These are phyloP conservation scores for Lactarius indigo DNA, from an alignment of 768 basidiomycete genomes.

Conservation along the genomic window DNA sequence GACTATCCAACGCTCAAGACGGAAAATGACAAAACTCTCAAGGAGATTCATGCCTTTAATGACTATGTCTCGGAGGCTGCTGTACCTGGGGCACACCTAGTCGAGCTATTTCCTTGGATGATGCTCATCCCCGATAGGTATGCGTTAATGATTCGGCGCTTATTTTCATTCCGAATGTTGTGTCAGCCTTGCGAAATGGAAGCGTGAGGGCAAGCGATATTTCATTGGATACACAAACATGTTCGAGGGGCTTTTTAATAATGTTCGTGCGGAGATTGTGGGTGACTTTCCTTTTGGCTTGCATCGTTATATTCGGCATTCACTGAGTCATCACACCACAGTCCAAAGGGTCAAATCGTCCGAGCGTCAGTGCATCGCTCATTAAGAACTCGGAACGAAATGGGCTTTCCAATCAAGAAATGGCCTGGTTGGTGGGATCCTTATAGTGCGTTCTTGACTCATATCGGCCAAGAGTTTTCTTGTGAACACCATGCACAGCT, in stretches of 20 bases:
- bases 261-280: conserved; percentile 22
- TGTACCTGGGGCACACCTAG: conserved; percentile 24
- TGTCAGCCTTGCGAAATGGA: conserved; percentile 27
- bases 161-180: not conserved
- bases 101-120: conserved; percentile 26
- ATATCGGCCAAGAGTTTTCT: not conserved
- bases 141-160: no score
- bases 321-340: not conserved
- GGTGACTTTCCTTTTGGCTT: not conserved
- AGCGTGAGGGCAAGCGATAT: conserved; percentile 23
- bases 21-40: conserved; percentile 4
- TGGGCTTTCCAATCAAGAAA: conserved; percentile 17
- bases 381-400: not conserved
- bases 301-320: no score
- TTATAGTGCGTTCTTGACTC: conserved; percentile 19
- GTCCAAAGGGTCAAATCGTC: conserved; percentile 5
- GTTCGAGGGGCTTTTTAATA: conserved; percentile 22
- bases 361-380: conserved; percentile 13
- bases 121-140: conserved; percentile 13
- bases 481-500: not conserved
- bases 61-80: conserved; percentile 4
- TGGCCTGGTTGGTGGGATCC: conserved; percentile 15
- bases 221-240: conserved; percentile 6
- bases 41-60: conserved; percentile 1
- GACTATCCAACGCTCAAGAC: conserved; percentile 10